Base-by-base conservation (phyloP, 352 stramenopile species). In the Globisporangium abappressorium region DNA sequence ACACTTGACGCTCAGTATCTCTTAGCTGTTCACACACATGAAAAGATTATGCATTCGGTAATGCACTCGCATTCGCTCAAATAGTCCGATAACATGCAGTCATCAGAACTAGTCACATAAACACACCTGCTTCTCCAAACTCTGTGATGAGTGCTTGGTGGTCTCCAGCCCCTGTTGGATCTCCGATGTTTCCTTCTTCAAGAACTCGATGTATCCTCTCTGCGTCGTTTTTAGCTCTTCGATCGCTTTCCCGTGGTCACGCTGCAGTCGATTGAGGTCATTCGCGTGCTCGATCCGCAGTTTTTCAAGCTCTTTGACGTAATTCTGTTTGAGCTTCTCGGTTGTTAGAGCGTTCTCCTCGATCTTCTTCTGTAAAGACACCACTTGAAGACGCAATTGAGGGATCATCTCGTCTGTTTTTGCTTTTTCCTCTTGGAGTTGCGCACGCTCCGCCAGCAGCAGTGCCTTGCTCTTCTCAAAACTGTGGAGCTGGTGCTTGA, bases 401-500 rank as follows among this genome's bases (percentile, higher is more conserved):
- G 73, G 69, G 5, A 86, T 60, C 14, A 78, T 60, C 3, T 81
- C 71, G 65, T 82, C 70, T 7, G 65, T 59, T 41, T 76, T 72
- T 6, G 72, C 72, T 3, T 79, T 68, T 6, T 81, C 59, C 34
- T 82, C 77, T 30, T 79, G 76, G 26, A 80, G 47, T 22, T 80
- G 72, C 8, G 65, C 68, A n/a, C 80, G 72, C 26, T 92, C 83
- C 3, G 73, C 62, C 11, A 80, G 49, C 3, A 89, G 61, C 38
- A 80, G 62, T 7, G 58, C 66, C 28, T 82, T 79, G 47, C 63
- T 77, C 63, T 82, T 90, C 28, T 90, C 78, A 3, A 81, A 65
- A 2, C 53, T 74, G 36, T 81, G 71, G 0, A 89, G 65, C 57
- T 91, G 76, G 28, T 82, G 68, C 38, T 90, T 90, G 18, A 91